Conservation (phyloP, 208 protist genomes). For the Entamoeba dispar region DNA sequence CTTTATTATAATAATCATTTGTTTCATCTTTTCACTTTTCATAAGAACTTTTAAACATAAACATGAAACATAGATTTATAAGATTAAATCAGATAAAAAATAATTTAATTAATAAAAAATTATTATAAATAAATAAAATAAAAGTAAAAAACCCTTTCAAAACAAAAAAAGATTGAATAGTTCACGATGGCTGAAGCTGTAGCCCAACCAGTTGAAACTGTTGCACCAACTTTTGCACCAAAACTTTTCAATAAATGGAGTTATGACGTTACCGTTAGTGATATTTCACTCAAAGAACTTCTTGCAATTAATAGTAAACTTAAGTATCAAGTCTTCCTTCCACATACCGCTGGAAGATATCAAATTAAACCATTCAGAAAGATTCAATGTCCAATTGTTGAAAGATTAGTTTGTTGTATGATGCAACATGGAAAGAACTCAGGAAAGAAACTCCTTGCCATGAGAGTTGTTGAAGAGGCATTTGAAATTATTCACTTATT, state of each 20-base stretch:
- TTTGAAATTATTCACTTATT: slow-evolving; percentile 96
- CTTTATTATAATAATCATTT: neutral
- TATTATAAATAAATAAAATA: no score
- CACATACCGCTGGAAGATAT: slow-evolving; percentile 91
- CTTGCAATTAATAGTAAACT: neutral
- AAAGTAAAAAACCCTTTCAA: no score
- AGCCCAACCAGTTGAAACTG: neutral
- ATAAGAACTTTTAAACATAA: no score
- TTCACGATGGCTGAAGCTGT: neutral
- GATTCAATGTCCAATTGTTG: slow-evolving; percentile 72
- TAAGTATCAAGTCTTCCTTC: slow-evolving; percentile 54
- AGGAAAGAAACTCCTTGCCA: slow-evolving; percentile 96
- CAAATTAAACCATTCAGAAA: slow-evolving; percentile 92
- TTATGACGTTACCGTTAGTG: neutral
- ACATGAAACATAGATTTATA: no score
- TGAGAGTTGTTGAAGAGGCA: slow-evolving; percentile 84
- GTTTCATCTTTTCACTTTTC: no score
- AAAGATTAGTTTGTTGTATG: slow-evolving; percentile 53
- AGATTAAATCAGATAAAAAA: no score
- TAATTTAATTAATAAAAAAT: no score
- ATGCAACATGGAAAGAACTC: slow-evolving; percentile 83
- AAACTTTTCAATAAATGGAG: neutral
- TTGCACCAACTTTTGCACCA: neutral
- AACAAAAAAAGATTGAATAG: no score
- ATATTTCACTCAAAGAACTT: neutral